These are phyloP conservation scores for Huntiella abstrusa DNA, from an alignment of 2,329 filamentous ascomycete genomes.

Conservation along the genomic window DNA sequence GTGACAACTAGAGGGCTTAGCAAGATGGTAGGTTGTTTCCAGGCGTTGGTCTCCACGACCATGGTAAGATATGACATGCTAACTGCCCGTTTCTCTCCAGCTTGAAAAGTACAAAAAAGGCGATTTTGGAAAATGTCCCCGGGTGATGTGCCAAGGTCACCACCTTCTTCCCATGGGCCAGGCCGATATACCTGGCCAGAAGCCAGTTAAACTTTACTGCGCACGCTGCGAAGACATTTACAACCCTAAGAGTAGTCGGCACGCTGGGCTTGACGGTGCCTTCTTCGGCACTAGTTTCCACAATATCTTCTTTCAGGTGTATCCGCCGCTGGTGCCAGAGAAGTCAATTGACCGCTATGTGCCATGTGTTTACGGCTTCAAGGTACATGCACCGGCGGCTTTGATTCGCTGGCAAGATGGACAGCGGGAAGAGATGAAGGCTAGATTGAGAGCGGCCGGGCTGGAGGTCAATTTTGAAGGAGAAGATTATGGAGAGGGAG, in stretches of 20 bases:
- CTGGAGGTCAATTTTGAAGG: conserved; percentile 32
- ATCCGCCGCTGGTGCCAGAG: conserved; percentile 69
- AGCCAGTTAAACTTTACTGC: conserved; percentile 93
- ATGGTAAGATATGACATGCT: not conserved
- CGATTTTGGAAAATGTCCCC: conserved; percentile 94
- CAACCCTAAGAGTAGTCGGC: conserved; percentile 93
- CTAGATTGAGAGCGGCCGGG: conserved; percentile 48
- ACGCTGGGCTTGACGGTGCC: conserved; percentile 87
- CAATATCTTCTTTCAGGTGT: conserved; percentile 98
- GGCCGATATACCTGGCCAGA: conserved; percentile 70
- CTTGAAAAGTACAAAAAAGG: conserved; percentile 98
- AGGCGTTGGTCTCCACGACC: not conserved
- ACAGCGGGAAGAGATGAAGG: conserved; percentile 65
- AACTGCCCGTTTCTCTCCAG: conserved; percentile 26
- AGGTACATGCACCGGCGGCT: conserved; percentile 75
- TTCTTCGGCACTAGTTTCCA: conserved; percentile 98
- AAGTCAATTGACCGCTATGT: conserved; percentile 78
- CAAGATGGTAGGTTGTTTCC: conserved; percentile 60
- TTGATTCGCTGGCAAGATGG: conserved; percentile 80
- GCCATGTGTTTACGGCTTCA: conserved; percentile 85
- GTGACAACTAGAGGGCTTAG: conserved; percentile 83
- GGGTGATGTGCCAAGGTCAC: conserved; percentile 85
- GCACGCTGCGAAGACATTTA: conserved; percentile 95
- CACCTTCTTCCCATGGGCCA: conserved; percentile 89
- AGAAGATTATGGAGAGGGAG: conserved; percentile 54